A percentile compares a stretch with the other conserved stretches of the same genome.
Evolutionary conservation across 2,329 filamentous ascomycete species (phyloP).

Genomic region (Penicillium janthinellum): DNA sequence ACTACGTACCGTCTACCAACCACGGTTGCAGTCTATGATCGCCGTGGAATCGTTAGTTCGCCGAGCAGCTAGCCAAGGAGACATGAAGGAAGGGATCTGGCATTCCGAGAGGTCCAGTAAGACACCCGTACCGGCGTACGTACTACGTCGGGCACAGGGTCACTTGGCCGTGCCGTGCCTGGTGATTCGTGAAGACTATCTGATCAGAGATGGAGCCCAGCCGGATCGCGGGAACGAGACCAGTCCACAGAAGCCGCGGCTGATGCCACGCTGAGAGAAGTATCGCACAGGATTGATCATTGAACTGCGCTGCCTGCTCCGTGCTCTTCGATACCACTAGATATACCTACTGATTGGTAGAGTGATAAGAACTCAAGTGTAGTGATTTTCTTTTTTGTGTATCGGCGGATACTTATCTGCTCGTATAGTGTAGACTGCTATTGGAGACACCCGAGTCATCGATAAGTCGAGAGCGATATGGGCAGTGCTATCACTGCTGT

Average conservation of each 20-base stretch:
- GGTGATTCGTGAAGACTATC: constrained; percentile 8
- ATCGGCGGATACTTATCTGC: not conserved
- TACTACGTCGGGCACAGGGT: not conserved
- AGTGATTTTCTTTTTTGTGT: not conserved
- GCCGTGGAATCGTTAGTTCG: not conserved
- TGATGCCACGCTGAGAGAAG: not conserved
- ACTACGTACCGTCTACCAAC: constrained; percentile 17
- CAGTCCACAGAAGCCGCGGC: not conserved
- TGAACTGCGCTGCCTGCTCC: not conserved
- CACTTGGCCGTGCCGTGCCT: constrained; percentile 18
- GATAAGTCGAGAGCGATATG: not conserved
- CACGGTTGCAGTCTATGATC: constrained; percentile 1
- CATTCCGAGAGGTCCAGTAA: not conserved
- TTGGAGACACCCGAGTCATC: not conserved
- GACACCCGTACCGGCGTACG: not conserved
- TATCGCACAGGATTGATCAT: not conserved
- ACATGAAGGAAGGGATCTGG: not conserved
- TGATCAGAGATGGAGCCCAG: constrained; percentile 17
- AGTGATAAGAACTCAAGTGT: not conserved
- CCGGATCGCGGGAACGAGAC: constrained; percentile 10
- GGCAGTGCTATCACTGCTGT: not conserved
- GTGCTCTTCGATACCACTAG: not conserved
- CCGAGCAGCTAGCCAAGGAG: not conserved
- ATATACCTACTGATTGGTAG: not conserved
- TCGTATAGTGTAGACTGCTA: not conserved